Percentiles rank a stretch among this genome's conserved stretches.
These are phyloP conservation scores for Mimosa bimucronata DNA, from an alignment of 306 rosid species.

Conservation along the genomic window DNA sequence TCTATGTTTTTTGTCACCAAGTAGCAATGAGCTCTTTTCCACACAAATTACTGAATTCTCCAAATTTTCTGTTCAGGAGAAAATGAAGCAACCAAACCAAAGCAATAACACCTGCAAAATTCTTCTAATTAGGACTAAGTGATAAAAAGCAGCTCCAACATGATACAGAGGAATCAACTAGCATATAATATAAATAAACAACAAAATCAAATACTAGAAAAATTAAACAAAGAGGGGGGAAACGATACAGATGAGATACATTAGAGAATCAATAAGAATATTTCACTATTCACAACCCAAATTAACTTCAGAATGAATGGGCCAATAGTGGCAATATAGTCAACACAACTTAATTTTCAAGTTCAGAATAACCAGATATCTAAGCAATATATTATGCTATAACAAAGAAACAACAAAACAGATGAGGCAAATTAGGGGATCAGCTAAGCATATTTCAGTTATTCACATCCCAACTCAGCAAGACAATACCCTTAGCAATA, in stretches of 20 bases:
- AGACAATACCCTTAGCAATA: too few species aligned
- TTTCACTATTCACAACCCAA: constrained; percentile 6
- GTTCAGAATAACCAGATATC: too few species aligned
- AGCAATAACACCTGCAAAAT: constrained; percentile 43
- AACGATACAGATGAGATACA: not conserved
- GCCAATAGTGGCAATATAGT: not conserved
- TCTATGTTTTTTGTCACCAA: constrained; percentile 40
- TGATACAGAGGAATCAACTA: constrained; percentile 8
- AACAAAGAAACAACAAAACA: too few species aligned
- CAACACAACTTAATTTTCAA: not conserved
- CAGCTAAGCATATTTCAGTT: too few species aligned
- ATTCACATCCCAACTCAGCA: too few species aligned
- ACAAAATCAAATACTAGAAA: not conserved
- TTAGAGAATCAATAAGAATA: constrained; percentile 3
- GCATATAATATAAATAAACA: not conserved
- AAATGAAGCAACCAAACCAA: constrained; percentile 35
- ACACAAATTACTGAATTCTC: constrained; percentile 32
- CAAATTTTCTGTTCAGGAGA: constrained; percentile 32
- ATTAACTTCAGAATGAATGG: not conserved
- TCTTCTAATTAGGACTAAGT: constrained; percentile 20
- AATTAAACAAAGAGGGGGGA: not conserved
- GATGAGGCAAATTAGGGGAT: too few species aligned
- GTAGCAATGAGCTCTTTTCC: constrained; percentile 35
- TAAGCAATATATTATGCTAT: too few species aligned
- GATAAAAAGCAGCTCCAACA: constrained; percentile 4